Evolutionary conservation across 2,329 filamentous ascomycete species (phyloP).

Genomic region (Cordyceps cateniannulata): DNA sequence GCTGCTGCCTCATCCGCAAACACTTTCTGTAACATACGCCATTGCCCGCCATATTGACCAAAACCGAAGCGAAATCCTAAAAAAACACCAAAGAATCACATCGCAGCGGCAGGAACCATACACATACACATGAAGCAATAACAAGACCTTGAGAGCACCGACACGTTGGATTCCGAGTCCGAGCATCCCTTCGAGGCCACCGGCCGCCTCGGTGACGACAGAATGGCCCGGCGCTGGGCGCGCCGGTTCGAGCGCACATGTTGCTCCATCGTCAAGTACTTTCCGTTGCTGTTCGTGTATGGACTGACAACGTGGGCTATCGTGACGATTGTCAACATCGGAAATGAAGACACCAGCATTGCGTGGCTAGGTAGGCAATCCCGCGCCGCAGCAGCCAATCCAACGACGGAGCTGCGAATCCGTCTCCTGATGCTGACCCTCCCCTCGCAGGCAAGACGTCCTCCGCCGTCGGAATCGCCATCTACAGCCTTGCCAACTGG

Average conservation of each 20-base stretch:
- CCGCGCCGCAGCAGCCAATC: not conserved
- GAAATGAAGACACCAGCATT: conserved; percentile 46
- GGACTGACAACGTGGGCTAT: conserved; percentile 85
- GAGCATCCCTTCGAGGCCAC: conserved; percentile 15
- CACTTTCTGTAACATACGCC: not conserved
- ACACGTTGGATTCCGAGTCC: conserved; percentile 9
- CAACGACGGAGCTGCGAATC: not conserved
- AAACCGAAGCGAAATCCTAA: not conserved
- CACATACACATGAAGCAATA: not conserved
- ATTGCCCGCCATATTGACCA: not conserved
- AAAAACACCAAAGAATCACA: too few species aligned
- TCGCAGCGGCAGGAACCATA: not conserved
- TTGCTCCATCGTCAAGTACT: conserved; percentile 71
- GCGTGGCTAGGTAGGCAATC: conserved; percentile 50
- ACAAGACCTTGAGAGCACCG: conserved; percentile 15
- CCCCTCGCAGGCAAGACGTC: conserved; percentile 39
- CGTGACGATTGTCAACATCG: conserved; percentile 77
- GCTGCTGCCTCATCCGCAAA: not conserved
- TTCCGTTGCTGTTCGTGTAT: conserved; percentile 87
- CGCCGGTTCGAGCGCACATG: conserved; percentile 74
- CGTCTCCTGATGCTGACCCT: not conserved
- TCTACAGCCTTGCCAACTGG: conserved; percentile 78
- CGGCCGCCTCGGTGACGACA: conserved; percentile 14
- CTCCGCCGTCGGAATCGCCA: conserved; percentile 58
- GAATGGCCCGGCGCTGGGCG: conserved; percentile 56